Conservation (phyloP, 1,139 yeast species). For the Geotrichum aggregatum region DNA sequence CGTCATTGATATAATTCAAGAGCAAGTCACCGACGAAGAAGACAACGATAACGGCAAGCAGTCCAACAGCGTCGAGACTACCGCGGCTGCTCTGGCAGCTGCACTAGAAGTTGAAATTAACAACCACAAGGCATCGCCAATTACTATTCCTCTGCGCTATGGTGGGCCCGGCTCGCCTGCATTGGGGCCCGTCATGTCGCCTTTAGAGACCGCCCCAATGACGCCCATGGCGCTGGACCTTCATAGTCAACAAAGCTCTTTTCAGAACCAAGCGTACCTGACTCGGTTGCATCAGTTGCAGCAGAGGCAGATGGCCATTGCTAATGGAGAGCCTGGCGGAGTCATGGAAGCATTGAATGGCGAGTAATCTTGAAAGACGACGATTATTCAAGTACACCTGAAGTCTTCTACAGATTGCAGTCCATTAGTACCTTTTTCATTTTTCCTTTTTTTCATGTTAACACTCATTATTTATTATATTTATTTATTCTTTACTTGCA, state of each 20-base stretch:
- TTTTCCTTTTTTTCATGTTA: no score
- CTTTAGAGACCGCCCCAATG: slow-evolving; percentile 20
- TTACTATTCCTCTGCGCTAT: slow-evolving; percentile 9
- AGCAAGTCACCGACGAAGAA: background rate
- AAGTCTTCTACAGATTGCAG: no score
- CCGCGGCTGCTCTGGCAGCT: slow-evolving; percentile 18
- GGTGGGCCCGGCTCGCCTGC: slow-evolving; percentile 20
- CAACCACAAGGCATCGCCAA: slow-evolving; percentile 13
- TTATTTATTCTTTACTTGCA: no score
- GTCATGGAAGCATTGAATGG: slow-evolving; percentile 11
- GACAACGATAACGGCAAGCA: background rate
- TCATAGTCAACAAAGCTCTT: slow-evolving; percentile 8
- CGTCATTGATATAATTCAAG: slow-evolving; percentile 6
- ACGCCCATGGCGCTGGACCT: slow-evolving; percentile 22
- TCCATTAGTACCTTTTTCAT: no score
- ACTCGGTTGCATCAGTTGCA: slow-evolving; percentile 8
- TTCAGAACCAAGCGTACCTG: slow-evolving; percentile 9
- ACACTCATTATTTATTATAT: no score
- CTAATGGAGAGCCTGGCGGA: slow-evolving; percentile 8
- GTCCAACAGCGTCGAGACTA: slow-evolving; percentile 11
- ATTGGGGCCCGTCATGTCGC: slow-evolving; percentile 19
- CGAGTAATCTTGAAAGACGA: background rate
- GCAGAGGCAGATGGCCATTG: background rate
- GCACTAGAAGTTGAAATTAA: slow-evolving; percentile 8
- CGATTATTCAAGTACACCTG: no score